These are phyloP conservation scores for Calycina herbarum DNA, from an alignment of 2,329 filamentous ascomycete species.

Conservation along the genomic window DNA sequence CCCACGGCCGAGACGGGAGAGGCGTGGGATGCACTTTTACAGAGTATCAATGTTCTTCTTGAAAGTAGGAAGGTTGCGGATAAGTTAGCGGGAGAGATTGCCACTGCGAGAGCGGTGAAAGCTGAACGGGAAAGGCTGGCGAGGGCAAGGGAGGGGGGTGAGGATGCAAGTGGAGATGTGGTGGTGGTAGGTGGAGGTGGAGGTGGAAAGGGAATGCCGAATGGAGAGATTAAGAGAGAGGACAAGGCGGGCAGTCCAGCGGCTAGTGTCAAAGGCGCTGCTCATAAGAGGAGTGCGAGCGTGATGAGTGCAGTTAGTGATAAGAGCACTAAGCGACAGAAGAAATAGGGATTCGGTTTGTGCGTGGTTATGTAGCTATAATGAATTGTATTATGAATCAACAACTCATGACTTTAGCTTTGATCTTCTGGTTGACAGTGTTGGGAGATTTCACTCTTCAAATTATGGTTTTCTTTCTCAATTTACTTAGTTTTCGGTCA, in stretches of 20 bases:
- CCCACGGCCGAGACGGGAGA: constrained; percentile 71
- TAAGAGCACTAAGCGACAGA: constrained; percentile 51
- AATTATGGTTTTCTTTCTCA: no score
- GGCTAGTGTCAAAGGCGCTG: constrained; percentile 67
- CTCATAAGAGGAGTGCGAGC: constrained; percentile 79
- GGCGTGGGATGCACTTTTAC: constrained; percentile 69
- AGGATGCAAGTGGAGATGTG: neutral
- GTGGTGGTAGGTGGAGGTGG: constrained; percentile 42
- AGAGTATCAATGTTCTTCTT: constrained; percentile 66
- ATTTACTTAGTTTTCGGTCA: no score
- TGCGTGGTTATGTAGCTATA: neutral
- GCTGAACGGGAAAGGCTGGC: constrained; percentile 41
- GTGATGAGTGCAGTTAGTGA: constrained; percentile 72
- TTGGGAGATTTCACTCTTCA: no score
- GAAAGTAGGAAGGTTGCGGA: constrained; percentile 74
- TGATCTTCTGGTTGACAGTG: no score
- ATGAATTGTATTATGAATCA: neutral
- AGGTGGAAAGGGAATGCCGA: constrained; percentile 56
- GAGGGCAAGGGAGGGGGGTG: constrained; percentile 21
- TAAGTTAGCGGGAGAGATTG: constrained; percentile 73
- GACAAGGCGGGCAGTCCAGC: constrained; percentile 54
- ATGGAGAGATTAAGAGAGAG: constrained; percentile 41
- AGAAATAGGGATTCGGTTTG: constrained; percentile 37
- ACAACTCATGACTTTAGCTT: no score
- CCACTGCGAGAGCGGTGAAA: constrained; percentile 57